phyloP scores from a whole-genome alignment of 805 yeast genomes.

The Sugiyamaella boreocaroliniensis region DNA sequence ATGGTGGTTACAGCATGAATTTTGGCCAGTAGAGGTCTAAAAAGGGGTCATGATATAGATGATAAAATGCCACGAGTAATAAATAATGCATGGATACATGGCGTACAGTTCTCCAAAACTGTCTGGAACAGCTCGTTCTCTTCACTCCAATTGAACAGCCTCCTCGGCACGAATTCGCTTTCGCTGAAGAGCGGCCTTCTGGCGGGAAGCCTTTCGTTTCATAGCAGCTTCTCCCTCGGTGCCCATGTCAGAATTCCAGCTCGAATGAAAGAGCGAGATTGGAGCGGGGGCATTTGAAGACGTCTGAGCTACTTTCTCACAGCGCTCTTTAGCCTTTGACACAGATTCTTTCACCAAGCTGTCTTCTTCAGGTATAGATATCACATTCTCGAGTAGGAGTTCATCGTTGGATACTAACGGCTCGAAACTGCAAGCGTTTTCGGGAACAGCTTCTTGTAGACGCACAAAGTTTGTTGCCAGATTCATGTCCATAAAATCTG shows the following conservation, averaged over 20 bases:
- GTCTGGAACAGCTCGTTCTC: no score
- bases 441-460: neutral
- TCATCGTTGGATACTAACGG: neutral
- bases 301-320: neutral
- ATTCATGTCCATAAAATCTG: neutral
- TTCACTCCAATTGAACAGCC: no score
- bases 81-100: no score
- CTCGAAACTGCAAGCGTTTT: neutral
- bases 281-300: neutral
- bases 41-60: neutral
- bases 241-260: neutral
- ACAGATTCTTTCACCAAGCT: neutral
- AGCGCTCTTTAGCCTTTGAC: neutral
- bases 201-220: neutral
- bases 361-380: neutral
- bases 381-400: neutral
- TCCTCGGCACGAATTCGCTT: no score
- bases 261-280: neutral
- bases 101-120: no score
- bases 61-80: no score
- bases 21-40: neutral
- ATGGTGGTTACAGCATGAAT: slow-evolving; percentile 22
- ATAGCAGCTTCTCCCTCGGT: neutral
- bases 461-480: neutral
- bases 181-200: no score